A percentile compares a stretch with the other conserved stretches of the same genome.
Evolutionary conservation across 805 yeast species (phyloP).

Genomic region (Zygosaccharomyces lentus): DNA sequence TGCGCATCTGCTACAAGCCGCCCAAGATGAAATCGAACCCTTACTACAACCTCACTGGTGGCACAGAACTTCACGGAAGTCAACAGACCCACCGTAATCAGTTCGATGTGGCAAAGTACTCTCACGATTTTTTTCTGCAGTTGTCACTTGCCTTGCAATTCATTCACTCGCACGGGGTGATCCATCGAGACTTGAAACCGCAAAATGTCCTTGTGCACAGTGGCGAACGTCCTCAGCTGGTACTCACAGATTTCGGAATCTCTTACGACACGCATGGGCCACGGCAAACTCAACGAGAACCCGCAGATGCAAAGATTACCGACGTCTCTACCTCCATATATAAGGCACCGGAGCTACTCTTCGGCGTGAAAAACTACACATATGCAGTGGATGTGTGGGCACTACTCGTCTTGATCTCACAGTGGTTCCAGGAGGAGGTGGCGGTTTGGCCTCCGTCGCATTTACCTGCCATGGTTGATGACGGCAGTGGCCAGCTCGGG

Average conservation of each 20-base stretch:
- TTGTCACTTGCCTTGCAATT: constrained; percentile 72
- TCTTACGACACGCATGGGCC: constrained; percentile 40
- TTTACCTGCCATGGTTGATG: constrained; percentile 29
- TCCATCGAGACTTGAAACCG: constrained; percentile 92
- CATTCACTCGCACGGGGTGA: constrained; percentile 81
- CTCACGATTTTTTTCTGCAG: constrained; percentile 57
- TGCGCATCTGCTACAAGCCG: constrained; percentile 17
- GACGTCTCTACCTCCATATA: constrained; percentile 65
- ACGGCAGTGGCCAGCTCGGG: constrained; percentile 20
- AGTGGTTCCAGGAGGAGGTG: constrained; percentile 41
- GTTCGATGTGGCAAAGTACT: constrained; percentile 18
- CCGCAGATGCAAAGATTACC: constrained; percentile 32
- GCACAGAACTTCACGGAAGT: not conserved
- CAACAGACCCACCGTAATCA: constrained; percentile 11
- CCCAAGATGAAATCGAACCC: constrained; percentile 18
- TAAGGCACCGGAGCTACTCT: constrained; percentile 71
- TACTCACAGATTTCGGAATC: constrained; percentile 65
- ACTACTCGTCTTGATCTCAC: constrained; percentile 54
- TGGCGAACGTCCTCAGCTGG: constrained; percentile 42
- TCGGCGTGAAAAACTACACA: constrained; percentile 53
- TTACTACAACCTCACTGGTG: constrained; percentile 13
- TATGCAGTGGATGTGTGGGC: constrained; percentile 70
- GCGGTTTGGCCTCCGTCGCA: constrained; percentile 9
- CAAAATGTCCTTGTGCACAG: constrained; percentile 74
- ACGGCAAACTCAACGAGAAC: constrained; percentile 24